Evolutionary conservation across 306 rosid genomes (phyloP), one percentile per base, ranked within the genome.

Genomic region (Mimosa bimucronata): DNA sequence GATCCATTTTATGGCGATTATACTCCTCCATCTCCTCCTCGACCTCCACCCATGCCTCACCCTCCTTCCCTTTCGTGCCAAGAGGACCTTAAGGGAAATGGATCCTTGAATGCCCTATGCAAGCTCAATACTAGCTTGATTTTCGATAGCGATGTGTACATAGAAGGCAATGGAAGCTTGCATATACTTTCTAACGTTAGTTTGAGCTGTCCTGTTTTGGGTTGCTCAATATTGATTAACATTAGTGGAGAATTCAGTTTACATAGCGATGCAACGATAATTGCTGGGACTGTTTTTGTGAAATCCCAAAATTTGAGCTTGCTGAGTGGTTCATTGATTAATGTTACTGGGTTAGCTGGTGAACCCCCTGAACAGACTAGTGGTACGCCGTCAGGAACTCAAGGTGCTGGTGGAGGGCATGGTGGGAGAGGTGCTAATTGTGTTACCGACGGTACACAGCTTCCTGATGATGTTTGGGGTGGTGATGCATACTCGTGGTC

Each of bases 371-470:
- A 89, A 34, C 92, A 91, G 91, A 91, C 98, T 2, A 95, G 98
- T 25, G 98, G 98, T 40, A 79, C 89, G 14, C 98, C 98, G 0
- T 65, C 86, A 16, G 98, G 97, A 62, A 83, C 86, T 57, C 97
- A 93, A 84, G 98, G 98, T 16, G 90, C 93, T 0, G 98, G 97
- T 15, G 98, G 98, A 69, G 98, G 98, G 37, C 88, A 95, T 29
- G 98, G 98, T 21, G 98, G 98, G 28, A 87, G 98, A 74, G 98
- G 98, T 25, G 98, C 98, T 40, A 86, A 87, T 74, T 94, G 97
- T 74, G 92, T 92, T 15, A 83, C 85, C 0, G 98, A 92, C 66
- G 92, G 91, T 68, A 91, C 91, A n/a, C 92, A 94, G 82, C 92
- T 92, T 9, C 98, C 98, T 0, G 97, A 89, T 58, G 98, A 94